Conservation (phyloP, 768 basidiomycete species). For the Boletellus emodensis region DNA sequence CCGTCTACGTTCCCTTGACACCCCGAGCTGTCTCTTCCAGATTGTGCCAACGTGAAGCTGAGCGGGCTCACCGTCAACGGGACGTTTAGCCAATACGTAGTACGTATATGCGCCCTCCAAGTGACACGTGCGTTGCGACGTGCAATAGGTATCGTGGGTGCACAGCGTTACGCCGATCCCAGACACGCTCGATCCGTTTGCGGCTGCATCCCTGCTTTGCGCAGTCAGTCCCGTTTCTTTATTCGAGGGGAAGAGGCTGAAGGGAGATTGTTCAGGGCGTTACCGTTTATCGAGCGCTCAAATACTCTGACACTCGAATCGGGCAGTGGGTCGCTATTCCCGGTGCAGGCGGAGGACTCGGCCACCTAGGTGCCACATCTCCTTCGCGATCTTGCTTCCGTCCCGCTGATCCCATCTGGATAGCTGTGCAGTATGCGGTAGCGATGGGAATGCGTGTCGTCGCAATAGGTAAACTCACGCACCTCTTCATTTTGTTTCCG, state of each 20-base stretch:
- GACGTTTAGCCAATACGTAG: conserved; percentile 69
- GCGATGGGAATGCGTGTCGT: conserved; percentile 77
- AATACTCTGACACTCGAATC: conserved; percentile 57
- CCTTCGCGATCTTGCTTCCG: too few species aligned
- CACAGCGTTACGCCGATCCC: conserved; percentile 80
- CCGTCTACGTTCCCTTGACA: background rate
- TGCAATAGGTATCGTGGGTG: conserved; percentile 59
- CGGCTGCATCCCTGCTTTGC: conserved; percentile 73
- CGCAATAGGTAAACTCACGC: conserved; percentile 49
- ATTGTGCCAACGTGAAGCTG: conserved; percentile 55
- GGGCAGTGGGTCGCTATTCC: conserved; percentile 77
- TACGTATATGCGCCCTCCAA: conserved; percentile 21
- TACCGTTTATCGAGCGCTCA: conserved; percentile 84
- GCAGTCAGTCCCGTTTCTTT: conserved; percentile 40
- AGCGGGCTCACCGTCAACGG: conserved; percentile 78
- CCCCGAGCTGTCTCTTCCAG: conserved; percentile 26
- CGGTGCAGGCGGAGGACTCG: conserved; percentile 79
- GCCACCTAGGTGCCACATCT: conserved; percentile 57
- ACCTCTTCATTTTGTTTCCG: background rate
- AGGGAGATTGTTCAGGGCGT: conserved; percentile 47
- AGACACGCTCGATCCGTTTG: conserved; percentile 56
- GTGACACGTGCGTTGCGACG: background rate
- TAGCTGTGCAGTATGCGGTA: conserved; percentile 76
- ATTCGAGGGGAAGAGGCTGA: background rate
- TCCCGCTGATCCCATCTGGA: background rate